Evolutionary conservation across 2,329 filamentous ascomycete species (phyloP).

Genomic region (Eutypella sp.): DNA sequence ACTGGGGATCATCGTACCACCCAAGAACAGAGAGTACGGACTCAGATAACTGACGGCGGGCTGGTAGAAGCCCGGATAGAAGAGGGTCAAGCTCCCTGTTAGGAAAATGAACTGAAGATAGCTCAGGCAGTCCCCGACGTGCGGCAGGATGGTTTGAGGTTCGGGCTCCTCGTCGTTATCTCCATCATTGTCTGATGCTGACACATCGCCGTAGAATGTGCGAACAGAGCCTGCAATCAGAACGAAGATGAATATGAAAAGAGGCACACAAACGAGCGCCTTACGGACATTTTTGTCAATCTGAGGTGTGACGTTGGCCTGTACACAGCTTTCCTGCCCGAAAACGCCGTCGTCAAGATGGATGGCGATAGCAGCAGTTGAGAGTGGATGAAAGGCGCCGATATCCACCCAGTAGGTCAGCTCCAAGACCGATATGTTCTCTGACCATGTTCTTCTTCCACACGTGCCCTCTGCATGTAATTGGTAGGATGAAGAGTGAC

Average conservation of each 20-base stretch:
- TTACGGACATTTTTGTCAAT: slow-evolving; percentile 3
- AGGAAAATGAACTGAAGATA: slow-evolving; percentile 74
- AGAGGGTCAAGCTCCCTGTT: slow-evolving; percentile 62
- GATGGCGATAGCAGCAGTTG: slow-evolving; percentile 10
- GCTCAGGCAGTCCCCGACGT: slow-evolving; percentile 54
- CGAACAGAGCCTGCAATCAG: slow-evolving; percentile 8
- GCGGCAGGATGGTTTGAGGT: slow-evolving; percentile 11
- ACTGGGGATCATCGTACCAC: slow-evolving; percentile 19
- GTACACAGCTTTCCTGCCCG: slow-evolving; percentile 6
- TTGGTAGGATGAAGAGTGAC: neutral
- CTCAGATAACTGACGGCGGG: slow-evolving; percentile 61
- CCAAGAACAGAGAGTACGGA: slow-evolving; percentile 60
- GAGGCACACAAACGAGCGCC: slow-evolving; percentile 9
- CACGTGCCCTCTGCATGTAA: neutral
- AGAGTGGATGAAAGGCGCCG: slow-evolving; percentile 5
- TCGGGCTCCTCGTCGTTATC: neutral
- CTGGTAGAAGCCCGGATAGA: slow-evolving; percentile 70
- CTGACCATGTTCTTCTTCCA: neutral
- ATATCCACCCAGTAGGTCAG: slow-evolving; percentile 6
- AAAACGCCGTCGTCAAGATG: slow-evolving; percentile 3
- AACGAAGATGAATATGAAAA: slow-evolving; percentile 14
- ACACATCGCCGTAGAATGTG: neutral
- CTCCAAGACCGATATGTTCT: neutral
- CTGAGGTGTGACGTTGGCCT: slow-evolving; percentile 14
- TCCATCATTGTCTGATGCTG: neutral